Percentiles rank a stretch among this genome's conserved stretches.
phyloP scores from a whole-genome alignment of 2,329 filamentous ascomycete species.

The Pyrenophora tritici-repentis region DNA sequence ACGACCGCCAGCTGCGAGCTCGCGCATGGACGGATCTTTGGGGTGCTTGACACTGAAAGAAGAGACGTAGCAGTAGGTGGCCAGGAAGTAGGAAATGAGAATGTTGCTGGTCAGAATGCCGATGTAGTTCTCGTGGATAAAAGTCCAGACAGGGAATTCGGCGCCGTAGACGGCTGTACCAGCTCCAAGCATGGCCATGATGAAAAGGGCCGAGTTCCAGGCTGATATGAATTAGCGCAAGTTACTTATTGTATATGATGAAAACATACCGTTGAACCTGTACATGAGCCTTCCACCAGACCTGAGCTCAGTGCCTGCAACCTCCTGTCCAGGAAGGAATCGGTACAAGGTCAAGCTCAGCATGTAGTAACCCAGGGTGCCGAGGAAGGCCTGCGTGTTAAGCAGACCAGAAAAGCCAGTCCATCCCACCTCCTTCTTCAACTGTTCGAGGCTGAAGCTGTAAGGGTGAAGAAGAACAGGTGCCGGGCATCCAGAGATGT shows the following conservation, averaged over 20 bases:
- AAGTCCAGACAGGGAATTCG: slow-evolving; percentile 87
- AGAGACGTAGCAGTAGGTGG: slow-evolving; percentile 78
- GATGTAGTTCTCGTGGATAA: slow-evolving; percentile 87
- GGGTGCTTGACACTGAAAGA: slow-evolving; percentile 78
- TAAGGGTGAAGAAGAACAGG: slow-evolving; percentile 77
- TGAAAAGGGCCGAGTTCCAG: slow-evolving; percentile 74
- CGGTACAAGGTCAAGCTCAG: slow-evolving; percentile 76
- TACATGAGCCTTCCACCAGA: slow-evolving; percentile 79
- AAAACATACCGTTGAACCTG: slow-evolving; percentile 64
- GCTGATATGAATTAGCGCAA: slow-evolving; percentile 56
- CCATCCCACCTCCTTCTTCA: slow-evolving; percentile 85
- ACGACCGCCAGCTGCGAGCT: slow-evolving; percentile 80
- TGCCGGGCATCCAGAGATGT: slow-evolving; percentile 86
- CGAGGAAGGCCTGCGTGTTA: slow-evolving; percentile 71
- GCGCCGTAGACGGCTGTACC: slow-evolving; percentile 79
- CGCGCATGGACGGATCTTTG: slow-evolving; percentile 72
- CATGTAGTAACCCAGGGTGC: slow-evolving; percentile 76
- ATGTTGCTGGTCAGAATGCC: slow-evolving; percentile 85
- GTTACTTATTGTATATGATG: slow-evolving; percentile 12
- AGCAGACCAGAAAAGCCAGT: slow-evolving; percentile 73
- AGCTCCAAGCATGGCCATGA: slow-evolving; percentile 70
- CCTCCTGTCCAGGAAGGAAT: slow-evolving; percentile 74
- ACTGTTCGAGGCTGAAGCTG: slow-evolving; percentile 69
- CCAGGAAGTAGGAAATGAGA: slow-evolving; percentile 72
- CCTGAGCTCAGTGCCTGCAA: slow-evolving; percentile 70